Conservation (phyloP, 169 alveolate genomes). For the Plasmodium reichenowi region DNA sequence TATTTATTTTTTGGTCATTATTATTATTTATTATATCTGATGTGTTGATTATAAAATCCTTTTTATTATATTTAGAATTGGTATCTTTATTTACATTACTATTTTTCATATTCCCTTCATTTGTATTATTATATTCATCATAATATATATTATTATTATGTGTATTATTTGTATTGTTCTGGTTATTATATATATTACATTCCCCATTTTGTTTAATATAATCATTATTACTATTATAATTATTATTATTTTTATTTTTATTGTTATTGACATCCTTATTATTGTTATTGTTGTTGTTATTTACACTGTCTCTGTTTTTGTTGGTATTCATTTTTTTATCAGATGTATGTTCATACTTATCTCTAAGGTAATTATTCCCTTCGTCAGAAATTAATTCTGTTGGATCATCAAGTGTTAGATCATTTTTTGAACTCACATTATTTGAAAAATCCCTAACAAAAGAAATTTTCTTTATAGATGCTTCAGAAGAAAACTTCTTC, state of each 20-base stretch:
- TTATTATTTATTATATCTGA: neutral
- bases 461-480: constrained; percentile 1
- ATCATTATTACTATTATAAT: neutral
- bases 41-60: neutral
- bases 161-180: too few species aligned
- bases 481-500: neutral
- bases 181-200: too few species aligned
- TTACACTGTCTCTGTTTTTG: neutral
- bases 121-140: constrained; percentile 1
- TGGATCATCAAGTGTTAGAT: neutral
- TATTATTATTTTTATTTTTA: neutral
- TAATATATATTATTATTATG: too few species aligned
- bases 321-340: too few species aligned
- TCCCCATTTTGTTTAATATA: too few species aligned
- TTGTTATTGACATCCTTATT: neutral
- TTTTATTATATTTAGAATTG: neutral
- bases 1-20: neutral
- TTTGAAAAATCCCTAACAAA: neutral
- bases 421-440: neutral
- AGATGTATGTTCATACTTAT: neutral
- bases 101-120: neutral
- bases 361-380: neutral
- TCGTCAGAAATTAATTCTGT: neutral
- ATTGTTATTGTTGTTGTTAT: neutral
- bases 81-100: neutral